Evolutionary conservation across 345 rosid genomes (phyloP).

Genomic region (Moringa oleifera): DNA sequence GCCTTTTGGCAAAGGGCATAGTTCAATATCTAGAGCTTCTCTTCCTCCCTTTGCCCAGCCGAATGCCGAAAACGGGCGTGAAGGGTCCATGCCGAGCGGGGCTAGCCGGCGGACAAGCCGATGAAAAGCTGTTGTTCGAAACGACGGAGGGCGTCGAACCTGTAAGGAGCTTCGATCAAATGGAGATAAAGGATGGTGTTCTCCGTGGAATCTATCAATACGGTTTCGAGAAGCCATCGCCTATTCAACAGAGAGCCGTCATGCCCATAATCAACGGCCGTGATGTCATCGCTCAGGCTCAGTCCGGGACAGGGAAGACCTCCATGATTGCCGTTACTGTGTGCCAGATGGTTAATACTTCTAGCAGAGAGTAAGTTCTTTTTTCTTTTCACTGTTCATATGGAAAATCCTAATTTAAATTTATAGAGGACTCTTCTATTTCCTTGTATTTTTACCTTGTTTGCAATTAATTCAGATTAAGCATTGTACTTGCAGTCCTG

Average conservation of each 20-base stretch:
- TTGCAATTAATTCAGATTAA: no score
- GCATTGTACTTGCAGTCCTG: not conserved
- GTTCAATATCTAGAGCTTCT: no score
- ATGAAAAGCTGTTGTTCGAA: slow-evolving; percentile 69
- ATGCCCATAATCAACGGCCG: slow-evolving; percentile 91
- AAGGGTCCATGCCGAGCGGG: slow-evolving; percentile 32
- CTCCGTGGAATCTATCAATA: slow-evolving; percentile 83
- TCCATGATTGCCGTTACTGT: slow-evolving; percentile 96
- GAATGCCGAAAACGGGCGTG: slow-evolving; percentile 21
- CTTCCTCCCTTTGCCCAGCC: not conserved
- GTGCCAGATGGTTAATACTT: slow-evolving; percentile 73
- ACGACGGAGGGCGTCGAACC: slow-evolving; percentile 90
- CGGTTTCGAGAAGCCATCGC: slow-evolving; percentile 93
- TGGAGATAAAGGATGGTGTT: slow-evolving; percentile 76
- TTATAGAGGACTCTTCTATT: no score
- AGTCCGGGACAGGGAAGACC: slow-evolving; percentile 97
- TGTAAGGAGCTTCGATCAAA: slow-evolving; percentile 68
- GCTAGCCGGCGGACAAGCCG: slow-evolving; percentile 35
- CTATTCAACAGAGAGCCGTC: slow-evolving; percentile 92
- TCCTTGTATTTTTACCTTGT: not conserved
- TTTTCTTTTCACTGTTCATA: no score
- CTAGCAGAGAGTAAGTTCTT: slow-evolving; percentile 60
- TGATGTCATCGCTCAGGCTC: slow-evolving; percentile 96
- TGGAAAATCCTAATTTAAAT: slow-evolving; percentile 30
- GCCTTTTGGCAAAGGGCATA: no score